phyloP scores from a whole-genome alignment of 2,329 filamentous ascomycete genomes.

The Alternaria sp. region DNA sequence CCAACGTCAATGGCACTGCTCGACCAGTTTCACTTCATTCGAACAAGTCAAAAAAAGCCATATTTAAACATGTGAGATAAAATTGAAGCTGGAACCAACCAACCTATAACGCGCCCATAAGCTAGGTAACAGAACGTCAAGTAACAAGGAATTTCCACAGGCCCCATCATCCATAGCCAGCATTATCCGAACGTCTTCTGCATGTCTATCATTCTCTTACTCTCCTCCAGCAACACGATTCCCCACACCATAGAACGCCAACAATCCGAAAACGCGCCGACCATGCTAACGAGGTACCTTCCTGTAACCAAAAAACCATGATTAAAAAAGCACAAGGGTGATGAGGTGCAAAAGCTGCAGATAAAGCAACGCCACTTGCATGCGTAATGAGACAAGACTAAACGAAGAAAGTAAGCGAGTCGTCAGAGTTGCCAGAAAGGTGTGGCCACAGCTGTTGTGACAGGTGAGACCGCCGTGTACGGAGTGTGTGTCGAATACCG shows the following conservation, averaged over 20 bases:
- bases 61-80: constrained; percentile 1
- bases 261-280: constrained; percentile 19
- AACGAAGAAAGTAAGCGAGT: not conserved
- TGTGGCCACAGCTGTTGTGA: not conserved
- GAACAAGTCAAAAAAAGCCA: not conserved
- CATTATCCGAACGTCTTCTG: constrained; percentile 5
- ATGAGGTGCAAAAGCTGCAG: constrained; percentile 20
- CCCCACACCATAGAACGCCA: constrained; percentile 16
- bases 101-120: not conserved
- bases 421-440: not conserved
- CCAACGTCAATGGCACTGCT: not conserved
- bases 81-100: constrained; percentile 9
- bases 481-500: not conserved
- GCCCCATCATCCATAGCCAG: constrained; percentile 3
- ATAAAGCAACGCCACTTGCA: constrained; percentile 14
- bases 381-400: constrained; percentile 1
- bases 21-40: not conserved
- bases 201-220: constrained; percentile 6
- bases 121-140: not conserved
- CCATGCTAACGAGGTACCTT: constrained; percentile 13
- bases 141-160: constrained; percentile 1
- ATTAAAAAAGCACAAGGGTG: constrained; percentile 18
- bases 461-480: constrained; percentile 1
- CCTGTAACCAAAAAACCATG: constrained; percentile 8
- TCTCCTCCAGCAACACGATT: constrained; percentile 5